Percentiles rank a stretch among this genome's conserved stretches.
phyloP scores from a whole-genome alignment of 129 eudicot species.

The Lactuca saligna region DNA sequence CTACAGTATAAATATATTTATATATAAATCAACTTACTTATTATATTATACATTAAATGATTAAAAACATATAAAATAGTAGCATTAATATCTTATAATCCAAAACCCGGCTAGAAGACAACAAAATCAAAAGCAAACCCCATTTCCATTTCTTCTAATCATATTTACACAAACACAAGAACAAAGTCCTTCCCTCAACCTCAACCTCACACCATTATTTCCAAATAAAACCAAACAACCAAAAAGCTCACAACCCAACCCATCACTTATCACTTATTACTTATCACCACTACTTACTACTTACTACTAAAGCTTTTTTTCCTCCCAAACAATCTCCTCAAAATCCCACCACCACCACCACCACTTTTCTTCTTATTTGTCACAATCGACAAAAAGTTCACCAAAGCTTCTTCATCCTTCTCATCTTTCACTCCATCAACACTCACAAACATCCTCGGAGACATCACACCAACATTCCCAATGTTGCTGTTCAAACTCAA shows the following conservation, averaged over 20 bases:
- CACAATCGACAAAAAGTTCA: conserved; percentile 55
- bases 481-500: background rate
- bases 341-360: conserved; percentile 60
- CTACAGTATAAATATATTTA: too few relatives aligned
- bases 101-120: background rate
- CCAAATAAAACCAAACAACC: conserved; percentile 14
- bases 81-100: too few relatives aligned
- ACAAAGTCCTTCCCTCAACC: conserved; percentile 18
- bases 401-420: conserved; percentile 38
- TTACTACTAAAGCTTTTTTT: conserved; percentile 30
- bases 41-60: too few relatives aligned
- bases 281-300: background rate
- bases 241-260: conserved; percentile 24
- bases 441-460: conserved; percentile 37
- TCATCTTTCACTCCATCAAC: conserved; percentile 44
- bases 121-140: conserved; percentile 22
- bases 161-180: conserved; percentile 25
- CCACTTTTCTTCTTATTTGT: conserved; percentile 51
- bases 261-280: conserved; percentile 15
- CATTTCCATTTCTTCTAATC: background rate
- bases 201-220: conserved; percentile 22
- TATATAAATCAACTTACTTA: too few relatives aligned
- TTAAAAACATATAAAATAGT: too few relatives aligned
- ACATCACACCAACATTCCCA: conserved; percentile 1
- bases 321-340: conserved; percentile 63